These are phyloP conservation scores for Stephania yunnanensis DNA, from an alignment of 164 flowering plant genomes.

Conservation along the genomic window DNA sequence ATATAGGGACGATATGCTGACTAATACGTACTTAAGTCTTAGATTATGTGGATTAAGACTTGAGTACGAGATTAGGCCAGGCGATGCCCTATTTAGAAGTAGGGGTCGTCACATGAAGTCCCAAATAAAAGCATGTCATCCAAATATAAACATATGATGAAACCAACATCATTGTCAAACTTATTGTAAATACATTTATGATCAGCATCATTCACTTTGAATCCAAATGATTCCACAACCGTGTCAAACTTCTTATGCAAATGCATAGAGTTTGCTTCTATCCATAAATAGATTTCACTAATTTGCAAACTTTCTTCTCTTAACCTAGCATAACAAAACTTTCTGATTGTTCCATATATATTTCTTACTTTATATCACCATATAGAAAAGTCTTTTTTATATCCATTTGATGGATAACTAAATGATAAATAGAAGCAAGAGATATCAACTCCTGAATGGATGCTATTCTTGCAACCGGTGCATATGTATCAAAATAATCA, in stretches of 20 bases:
- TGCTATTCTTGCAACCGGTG: too few species aligned
- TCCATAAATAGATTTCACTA: not conserved
- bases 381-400: not conserved
- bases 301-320: not conserved
- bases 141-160: too few species aligned
- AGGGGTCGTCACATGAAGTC: too few species aligned
- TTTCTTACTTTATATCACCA: not conserved
- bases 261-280: not conserved
- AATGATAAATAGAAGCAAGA: not conserved
- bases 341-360: not conserved
- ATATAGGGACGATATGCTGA: too few species aligned
- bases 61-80: too few species aligned
- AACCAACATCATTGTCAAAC: too few species aligned
- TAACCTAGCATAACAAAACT: not conserved
- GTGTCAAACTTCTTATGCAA: not conserved
- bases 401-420: not conserved
- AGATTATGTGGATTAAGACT: too few species aligned
- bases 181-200: too few species aligned
- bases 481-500: too few species aligned
- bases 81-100: too few species aligned
- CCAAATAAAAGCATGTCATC: too few species aligned
- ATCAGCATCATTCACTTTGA: not conserved
- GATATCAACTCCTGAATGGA: not conserved
- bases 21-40: too few species aligned
- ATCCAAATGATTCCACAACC: not conserved